These are phyloP conservation scores for Colletotrichum salicis DNA, from an alignment of 2,329 filamentous ascomycete species.

Conservation along the genomic window DNA sequence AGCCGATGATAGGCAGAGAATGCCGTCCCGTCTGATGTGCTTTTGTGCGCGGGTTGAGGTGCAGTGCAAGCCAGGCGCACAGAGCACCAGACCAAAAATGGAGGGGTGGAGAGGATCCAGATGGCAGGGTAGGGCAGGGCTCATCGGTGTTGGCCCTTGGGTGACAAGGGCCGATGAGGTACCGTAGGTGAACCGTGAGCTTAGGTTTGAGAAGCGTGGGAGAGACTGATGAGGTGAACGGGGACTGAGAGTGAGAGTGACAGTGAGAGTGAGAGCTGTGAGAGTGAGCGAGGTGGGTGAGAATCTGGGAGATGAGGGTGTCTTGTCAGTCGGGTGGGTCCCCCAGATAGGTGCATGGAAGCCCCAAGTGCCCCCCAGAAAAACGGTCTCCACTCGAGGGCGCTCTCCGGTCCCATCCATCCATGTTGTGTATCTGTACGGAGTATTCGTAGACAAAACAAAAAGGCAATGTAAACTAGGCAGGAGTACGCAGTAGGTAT, in stretches of 20 bases:
- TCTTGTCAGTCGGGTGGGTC: conserved; percentile 22
- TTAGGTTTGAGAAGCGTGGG: neutral
- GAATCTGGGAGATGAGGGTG: neutral
- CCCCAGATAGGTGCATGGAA: conserved; percentile 6
- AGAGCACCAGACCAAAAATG: neutral
- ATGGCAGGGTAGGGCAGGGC: conserved; percentile 29
- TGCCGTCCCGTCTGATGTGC: conserved; percentile 15
- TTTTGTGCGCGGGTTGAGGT: conserved; percentile 8
- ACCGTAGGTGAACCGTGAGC: too few species aligned
- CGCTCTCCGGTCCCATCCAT: neutral
- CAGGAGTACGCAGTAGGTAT: too few species aligned
- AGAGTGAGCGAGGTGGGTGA: neutral
- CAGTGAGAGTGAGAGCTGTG: neutral
- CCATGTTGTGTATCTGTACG: neutral
- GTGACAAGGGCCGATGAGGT: conserved; percentile 4
- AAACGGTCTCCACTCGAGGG: conserved; percentile 12
- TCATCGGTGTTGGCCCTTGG: conserved; percentile 4
- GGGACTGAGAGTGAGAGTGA: neutral
- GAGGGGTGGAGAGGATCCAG: neutral
- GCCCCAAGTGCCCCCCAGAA: neutral
- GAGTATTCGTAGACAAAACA: too few species aligned
- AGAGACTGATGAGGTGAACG: neutral
- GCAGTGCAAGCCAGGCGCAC: conserved; percentile 1
- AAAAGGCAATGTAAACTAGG: too few species aligned
- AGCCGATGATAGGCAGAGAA: conserved; percentile 2